Evolutionary conservation across 2,329 filamentous ascomycete species (phyloP), one percentile per base, ranked within the genome.

Genomic region (Pezicula neosporulosa): DNA sequence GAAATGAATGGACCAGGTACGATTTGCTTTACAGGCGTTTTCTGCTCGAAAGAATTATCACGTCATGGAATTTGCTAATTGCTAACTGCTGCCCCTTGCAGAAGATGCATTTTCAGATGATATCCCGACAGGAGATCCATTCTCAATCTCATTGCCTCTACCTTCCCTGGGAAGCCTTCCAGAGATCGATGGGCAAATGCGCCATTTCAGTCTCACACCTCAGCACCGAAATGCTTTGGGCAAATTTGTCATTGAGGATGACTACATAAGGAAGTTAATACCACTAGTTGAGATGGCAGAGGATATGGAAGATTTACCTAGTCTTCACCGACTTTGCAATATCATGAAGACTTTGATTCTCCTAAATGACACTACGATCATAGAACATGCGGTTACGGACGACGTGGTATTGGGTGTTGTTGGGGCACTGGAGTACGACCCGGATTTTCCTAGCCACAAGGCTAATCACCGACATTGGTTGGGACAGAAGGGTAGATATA

Each of bases 311-410:
- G 92, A 89, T 67, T 75, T 96, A 8, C 73, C 82, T 19, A 93
- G 97, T 65, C 74, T 99, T 54, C 94, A 97, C 69, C 84, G 89
- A 44, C 76, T 99, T 43, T 99, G 94, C 81, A 96, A 91, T 68
- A 97, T 99, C 67, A 94, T 97, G 89, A 99, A 99, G 77, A 88
- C 87, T 53, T 81, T 97, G 51, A 95, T 99, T 49, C 76, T 97
- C 48, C 82, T 97, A 56, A 99, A 97, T 72, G 94, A 99, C 68
- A 96, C 88, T 28, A 81, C 85, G 53, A 96, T 99, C 57, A 96
- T 99, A 63, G 94, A 99, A 70, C 86, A 90, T 60, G 88, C 93
- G 13, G 92, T 99, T 24, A 90, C 89, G 13, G 93, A 97, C 70
- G 84, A 91, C 52, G 87, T 92, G 59, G 85, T 97, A 42, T 74